A percentile compares a stretch with the other conserved stretches of the same genome.
These are phyloP conservation scores for Brassica hybrid DNA, from an alignment of 441 rosid species.

Conservation along the genomic window DNA sequence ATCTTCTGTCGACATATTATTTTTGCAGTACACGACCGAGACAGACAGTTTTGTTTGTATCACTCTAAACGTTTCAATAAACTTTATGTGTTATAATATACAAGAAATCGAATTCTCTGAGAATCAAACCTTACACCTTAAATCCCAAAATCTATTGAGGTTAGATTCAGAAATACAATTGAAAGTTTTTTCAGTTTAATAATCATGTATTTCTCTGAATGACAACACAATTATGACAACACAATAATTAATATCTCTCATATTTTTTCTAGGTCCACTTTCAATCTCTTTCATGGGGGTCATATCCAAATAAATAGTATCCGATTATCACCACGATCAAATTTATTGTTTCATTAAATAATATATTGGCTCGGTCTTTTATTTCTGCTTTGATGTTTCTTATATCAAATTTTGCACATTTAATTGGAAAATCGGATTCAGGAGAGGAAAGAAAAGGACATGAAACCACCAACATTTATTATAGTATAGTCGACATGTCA, in stretches of 20 bases:
- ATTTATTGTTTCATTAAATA: slow-evolving; percentile 26
- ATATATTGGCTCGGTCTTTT: slow-evolving; percentile 34
- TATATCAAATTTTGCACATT: not conserved
- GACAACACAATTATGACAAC: not conserved
- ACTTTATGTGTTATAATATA: too few species aligned
- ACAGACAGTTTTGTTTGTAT: too few species aligned
- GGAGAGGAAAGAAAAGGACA: slow-evolving; percentile 37
- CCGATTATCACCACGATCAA: slow-evolving; percentile 24
- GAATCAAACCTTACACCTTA: too few species aligned
- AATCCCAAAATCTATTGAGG: not conserved
- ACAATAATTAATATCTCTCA: slow-evolving; percentile 9
- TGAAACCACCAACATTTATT: slow-evolving; percentile 45
- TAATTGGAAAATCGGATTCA: slow-evolving; percentile 20
- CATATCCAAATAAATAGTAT: slow-evolving; percentile 33
- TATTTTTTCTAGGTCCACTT: slow-evolving; percentile 32
- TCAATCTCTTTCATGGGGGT: slow-evolving; percentile 9
- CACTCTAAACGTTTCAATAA: too few species aligned
- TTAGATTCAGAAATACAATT: not conserved
- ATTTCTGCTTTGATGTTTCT: slow-evolving; percentile 14
- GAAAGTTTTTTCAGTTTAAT: too few species aligned
- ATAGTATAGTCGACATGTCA: slow-evolving; percentile 33
- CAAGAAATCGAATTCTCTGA: too few species aligned
- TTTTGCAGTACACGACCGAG: too few species aligned
- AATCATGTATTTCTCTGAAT: not conserved
- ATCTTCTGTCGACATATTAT: too few species aligned